Conservation (phyloP, 148 eudicot genomes). For the Camellia granthamiana region DNA sequence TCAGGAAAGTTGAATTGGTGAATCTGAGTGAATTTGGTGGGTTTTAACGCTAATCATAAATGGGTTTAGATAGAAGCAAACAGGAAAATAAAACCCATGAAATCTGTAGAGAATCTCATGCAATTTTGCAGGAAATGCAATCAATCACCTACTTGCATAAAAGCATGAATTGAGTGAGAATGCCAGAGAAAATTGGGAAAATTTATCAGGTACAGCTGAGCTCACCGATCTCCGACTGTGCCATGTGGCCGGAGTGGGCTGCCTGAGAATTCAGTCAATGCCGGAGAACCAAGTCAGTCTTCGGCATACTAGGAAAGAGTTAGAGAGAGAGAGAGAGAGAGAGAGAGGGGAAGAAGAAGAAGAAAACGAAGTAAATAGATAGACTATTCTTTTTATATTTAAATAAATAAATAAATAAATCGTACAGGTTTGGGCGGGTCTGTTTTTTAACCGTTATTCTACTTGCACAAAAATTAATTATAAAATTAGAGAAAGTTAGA, state of each 20-base stretch:
- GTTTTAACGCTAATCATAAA: conserved; percentile 15
- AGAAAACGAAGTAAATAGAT: too few species aligned
- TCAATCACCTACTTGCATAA: background rate
- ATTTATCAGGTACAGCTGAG: conserved; percentile 9
- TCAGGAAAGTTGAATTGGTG: conserved; percentile 4
- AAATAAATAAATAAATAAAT: too few species aligned
- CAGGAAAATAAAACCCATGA: conserved; percentile 17
- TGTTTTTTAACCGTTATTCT: too few species aligned
- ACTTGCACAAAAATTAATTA: too few species aligned
- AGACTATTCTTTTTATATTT: too few species aligned
- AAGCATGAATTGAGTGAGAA: conserved; percentile 9
- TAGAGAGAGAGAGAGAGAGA: conserved; percentile 25
- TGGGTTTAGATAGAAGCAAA: conserved; percentile 11
- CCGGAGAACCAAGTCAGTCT: conserved; percentile 39
- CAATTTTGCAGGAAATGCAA: conserved; percentile 17
- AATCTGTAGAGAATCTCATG: conserved; percentile 18
- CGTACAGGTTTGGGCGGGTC: too few species aligned
- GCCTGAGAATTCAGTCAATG: conserved; percentile 37
- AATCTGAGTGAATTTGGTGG: conserved; percentile 16
- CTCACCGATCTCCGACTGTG: conserved; percentile 28
- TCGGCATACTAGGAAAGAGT: conserved; percentile 14
- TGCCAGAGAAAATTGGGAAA: background rate
- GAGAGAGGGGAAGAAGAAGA: background rate
- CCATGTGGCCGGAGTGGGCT: conserved; percentile 15
- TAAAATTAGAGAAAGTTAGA: too few species aligned